phyloP scores from a whole-genome alignment of 2,329 filamentous ascomycete genomes.

The Diplocarpon rosae region DNA sequence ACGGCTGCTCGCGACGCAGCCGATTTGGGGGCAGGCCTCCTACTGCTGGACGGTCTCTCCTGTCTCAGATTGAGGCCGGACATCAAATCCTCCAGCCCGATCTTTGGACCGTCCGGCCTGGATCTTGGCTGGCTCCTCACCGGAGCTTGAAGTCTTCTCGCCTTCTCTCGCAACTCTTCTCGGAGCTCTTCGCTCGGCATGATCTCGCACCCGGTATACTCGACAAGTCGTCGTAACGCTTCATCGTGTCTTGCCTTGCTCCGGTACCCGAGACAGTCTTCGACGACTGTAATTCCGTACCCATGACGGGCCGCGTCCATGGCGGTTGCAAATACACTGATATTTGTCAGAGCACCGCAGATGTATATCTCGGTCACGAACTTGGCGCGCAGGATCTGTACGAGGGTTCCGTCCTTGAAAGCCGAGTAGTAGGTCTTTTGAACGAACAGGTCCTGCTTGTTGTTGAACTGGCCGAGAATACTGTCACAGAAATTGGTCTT shows the following conservation, averaged over 20 bases:
- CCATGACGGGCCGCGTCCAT: constrained; percentile 84
- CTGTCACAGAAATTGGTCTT: constrained; percentile 36
- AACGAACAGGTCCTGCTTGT: constrained; percentile 36
- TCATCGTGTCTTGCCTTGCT: constrained; percentile 51
- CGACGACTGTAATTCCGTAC: constrained; percentile 72
- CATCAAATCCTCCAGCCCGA: constrained; percentile 22
- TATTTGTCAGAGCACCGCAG: constrained; percentile 75
- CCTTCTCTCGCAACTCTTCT: constrained; percentile 17
- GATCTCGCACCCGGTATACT: constrained; percentile 27
- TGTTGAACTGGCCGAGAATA: constrained; percentile 34
- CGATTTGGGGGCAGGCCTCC: constrained; percentile 3
- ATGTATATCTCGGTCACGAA: constrained; percentile 85
- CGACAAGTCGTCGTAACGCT: constrained; percentile 21
- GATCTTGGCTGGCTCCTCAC: constrained; percentile 13
- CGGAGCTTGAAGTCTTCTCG: constrained; percentile 9
- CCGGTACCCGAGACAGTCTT: constrained; percentile 81
- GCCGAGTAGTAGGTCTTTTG: constrained; percentile 80
- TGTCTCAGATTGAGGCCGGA: constrained; percentile 20
- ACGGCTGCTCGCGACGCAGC: constrained; percentile 3
- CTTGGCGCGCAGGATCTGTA: constrained; percentile 69
- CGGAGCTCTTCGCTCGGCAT: constrained; percentile 23
- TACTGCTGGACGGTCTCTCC: constrained; percentile 6
- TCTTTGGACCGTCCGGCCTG: constrained; percentile 7
- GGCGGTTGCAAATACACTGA: constrained; percentile 84
- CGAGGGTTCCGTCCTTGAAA: constrained; percentile 61